Percentiles rank a stretch among this genome's conserved stretches.
These are phyloP conservation scores for Chalara sp. DNA, from an alignment of 2,329 filamentous ascomycete species.

Conservation along the genomic window DNA sequence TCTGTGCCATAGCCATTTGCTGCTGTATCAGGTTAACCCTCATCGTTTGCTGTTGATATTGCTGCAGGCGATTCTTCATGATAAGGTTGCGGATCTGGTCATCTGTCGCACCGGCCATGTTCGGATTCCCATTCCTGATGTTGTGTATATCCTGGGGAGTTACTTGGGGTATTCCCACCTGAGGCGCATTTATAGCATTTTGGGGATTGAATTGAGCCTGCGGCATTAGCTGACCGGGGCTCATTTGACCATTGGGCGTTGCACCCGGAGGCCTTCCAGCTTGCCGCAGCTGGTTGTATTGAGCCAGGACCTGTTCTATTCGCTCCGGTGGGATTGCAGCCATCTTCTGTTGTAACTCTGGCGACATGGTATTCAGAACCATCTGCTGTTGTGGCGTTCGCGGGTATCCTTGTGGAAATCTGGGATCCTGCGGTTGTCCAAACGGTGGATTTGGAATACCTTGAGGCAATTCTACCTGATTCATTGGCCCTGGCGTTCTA, in stretches of 20 bases:
- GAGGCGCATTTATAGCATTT: constrained; percentile 16
- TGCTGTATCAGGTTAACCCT: constrained; percentile 6
- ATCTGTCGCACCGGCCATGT: constrained; percentile 20
- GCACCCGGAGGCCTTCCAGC: constrained; percentile 17
- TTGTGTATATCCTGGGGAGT: constrained; percentile 22
- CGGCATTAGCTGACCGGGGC: constrained; percentile 21
- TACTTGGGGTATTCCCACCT: constrained; percentile 13
- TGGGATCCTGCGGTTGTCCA: constrained; percentile 42
- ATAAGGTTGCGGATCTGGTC: constrained; percentile 25
- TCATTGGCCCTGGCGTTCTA: constrained; percentile 23
- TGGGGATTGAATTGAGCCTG: constrained; percentile 24
- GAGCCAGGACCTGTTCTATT: constrained; percentile 43
- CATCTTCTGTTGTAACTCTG: constrained; percentile 40
- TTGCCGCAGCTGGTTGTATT: constrained; percentile 39
- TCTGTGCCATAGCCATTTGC: constrained; percentile 7
- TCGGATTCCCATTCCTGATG: constrained; percentile 22
- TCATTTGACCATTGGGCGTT: constrained; percentile 21
- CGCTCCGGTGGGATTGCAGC: constrained; percentile 40
- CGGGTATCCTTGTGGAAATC: constrained; percentile 47
- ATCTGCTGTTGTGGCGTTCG: constrained; percentile 31
- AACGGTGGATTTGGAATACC: constrained; percentile 42
- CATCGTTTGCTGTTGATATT: constrained; percentile 13
- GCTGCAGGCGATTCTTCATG: constrained; percentile 13
- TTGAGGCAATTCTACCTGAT: constrained; percentile 24
- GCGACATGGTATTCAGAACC: constrained; percentile 35